Percentiles rank a stretch among this genome's conserved stretches.
phyloP scores from a whole-genome alignment of 1,284 basidiomycete species.

The Ustilago tritici region DNA sequence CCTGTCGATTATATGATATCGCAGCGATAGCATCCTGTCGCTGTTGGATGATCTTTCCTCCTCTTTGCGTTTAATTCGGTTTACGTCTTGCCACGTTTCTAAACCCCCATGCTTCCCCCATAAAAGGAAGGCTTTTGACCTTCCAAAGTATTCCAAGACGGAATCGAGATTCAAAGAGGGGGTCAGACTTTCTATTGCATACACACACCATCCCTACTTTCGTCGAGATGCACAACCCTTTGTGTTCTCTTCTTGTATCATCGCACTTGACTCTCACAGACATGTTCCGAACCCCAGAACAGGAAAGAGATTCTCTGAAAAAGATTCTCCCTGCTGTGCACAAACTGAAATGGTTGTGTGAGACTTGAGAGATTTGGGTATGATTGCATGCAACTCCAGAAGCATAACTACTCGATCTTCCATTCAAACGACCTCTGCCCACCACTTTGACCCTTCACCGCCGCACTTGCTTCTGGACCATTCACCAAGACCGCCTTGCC shows the following conservation, averaged over 20 bases:
- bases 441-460: constrained; percentile 8
- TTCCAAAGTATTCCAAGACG: background rate
- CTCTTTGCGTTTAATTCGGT: background rate
- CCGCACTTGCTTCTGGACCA: constrained; percentile 11
- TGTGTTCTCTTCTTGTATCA: constrained; percentile 36
- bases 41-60: background rate
- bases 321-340: background rate
- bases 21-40: background rate
- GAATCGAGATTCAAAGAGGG: background rate
- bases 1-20: background rate
- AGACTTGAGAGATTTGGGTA: background rate
- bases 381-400: background rate
- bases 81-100: background rate
- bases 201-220: background rate
- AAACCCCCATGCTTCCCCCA: background rate
- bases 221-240: constrained; percentile 3
- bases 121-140: background rate
- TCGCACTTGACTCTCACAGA: constrained; percentile 25
- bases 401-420: constrained; percentile 1
- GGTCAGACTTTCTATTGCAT: constrained; percentile 12
- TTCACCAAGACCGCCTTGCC: constrained; percentile 22
- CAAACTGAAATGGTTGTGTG: background rate
- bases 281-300: constrained; percentile 10
- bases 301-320: constrained; percentile 23
- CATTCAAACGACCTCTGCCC: constrained; percentile 25